phyloP scores from a whole-genome alignment of 2,329 filamentous ascomycete species.

The Exophiala bonariae region DNA sequence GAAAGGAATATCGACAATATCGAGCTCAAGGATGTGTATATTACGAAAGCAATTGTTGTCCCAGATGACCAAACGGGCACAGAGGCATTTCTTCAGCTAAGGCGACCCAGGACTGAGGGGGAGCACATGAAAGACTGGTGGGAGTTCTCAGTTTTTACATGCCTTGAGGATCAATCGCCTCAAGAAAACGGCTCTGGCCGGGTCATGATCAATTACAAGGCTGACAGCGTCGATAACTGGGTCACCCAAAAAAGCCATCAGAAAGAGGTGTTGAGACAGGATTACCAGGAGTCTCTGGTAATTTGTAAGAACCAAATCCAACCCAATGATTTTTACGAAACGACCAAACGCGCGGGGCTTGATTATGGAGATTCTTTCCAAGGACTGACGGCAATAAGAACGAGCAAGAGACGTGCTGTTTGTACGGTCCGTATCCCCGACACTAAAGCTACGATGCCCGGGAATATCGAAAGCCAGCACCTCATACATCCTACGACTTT shows the following conservation, averaged over 20 bases:
- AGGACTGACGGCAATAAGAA: slow-evolving; percentile 24
- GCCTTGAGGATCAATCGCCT: not conserved
- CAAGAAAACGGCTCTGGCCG: not conserved
- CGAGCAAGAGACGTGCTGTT: slow-evolving; percentile 14
- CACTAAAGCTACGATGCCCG: slow-evolving; percentile 30
- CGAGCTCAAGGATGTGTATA: slow-evolving; percentile 2
- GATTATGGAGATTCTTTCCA: slow-evolving; percentile 33
- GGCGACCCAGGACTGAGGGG: not conserved
- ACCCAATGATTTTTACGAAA: slow-evolving; percentile 28
- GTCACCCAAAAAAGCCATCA: not conserved
- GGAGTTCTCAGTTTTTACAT: slow-evolving; percentile 1
- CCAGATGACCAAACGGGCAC: slow-evolving; percentile 17
- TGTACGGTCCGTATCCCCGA: slow-evolving; percentile 29
- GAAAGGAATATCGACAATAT: slow-evolving; percentile 1
- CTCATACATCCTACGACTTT: slow-evolving; percentile 34
- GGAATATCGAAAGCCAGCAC: slow-evolving; percentile 27
- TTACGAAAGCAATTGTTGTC: slow-evolving; percentile 1
- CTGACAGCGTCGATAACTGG: not conserved
- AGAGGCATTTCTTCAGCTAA: slow-evolving; percentile 3
- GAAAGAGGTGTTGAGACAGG: not conserved
- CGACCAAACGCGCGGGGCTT: slow-evolving; percentile 27
- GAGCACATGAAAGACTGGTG: not conserved
- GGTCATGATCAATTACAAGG: not conserved
- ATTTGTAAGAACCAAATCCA: slow-evolving; percentile 16
- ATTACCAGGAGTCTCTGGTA: not conserved